A percentile compares a stretch with the other conserved stretches of the same genome.
Evolutionary conservation across 2,329 filamentous ascomycete species (phyloP).

Genomic region (Aureobasidium sp.): DNA sequence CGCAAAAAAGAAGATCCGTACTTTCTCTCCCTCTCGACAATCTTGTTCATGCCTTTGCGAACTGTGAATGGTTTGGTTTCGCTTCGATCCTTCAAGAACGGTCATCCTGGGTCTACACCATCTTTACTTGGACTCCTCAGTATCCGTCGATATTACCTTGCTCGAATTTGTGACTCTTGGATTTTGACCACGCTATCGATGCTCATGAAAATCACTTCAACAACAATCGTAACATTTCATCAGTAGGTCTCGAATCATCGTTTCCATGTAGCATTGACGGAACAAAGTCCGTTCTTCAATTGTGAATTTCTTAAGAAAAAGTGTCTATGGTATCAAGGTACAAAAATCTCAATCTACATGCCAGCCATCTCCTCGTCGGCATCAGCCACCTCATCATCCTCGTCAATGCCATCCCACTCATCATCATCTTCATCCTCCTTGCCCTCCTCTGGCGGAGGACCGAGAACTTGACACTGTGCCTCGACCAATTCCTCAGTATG

Average conservation of each 20-base stretch:
- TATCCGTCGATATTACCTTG: no score
- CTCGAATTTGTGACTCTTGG: no score
- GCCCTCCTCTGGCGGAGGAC: slow-evolving; percentile 32
- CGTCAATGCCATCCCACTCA: slow-evolving; percentile 27
- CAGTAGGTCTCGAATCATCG: no score
- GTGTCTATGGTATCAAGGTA: not conserved
- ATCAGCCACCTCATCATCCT: slow-evolving; percentile 26
- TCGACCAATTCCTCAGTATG: slow-evolving; percentile 65
- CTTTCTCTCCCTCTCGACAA: not conserved
- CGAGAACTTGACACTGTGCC: slow-evolving; percentile 34
- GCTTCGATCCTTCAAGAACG: no score
- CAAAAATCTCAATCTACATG: slow-evolving; percentile 1
- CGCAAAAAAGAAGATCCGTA: not conserved
- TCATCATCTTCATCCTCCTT: slow-evolving; percentile 33
- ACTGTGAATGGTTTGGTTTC: no score
- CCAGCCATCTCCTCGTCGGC: slow-evolving; percentile 25
- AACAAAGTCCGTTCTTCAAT: not conserved
- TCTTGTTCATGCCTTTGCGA: not conserved
- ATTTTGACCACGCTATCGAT: not conserved
- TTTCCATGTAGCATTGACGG: not conserved
- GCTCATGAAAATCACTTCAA: not conserved
- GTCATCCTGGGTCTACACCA: no score
- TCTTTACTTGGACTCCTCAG: not conserved
- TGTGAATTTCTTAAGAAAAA: not conserved
- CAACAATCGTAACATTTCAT: no score